Evolutionary conservation across 2,329 filamentous ascomycete species (phyloP), one percentile per base, ranked within the genome.

Genomic region (Torrubiellomyces zombiae): DNA sequence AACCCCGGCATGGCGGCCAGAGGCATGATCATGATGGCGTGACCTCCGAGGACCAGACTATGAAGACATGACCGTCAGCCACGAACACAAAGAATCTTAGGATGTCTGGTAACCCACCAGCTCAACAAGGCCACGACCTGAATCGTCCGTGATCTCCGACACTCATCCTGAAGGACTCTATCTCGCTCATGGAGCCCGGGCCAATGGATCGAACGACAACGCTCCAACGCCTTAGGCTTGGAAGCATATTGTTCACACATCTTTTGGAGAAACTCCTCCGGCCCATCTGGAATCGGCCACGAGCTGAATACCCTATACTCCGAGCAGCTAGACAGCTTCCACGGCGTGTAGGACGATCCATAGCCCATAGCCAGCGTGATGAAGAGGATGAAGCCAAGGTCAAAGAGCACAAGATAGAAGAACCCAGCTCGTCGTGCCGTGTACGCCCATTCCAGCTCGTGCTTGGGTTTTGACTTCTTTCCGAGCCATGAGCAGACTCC

Each of bases 341-440:
- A 28, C 17, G 23, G 16, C 8, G 23, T 25, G 16, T n/a, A 25
- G 5, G 7, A 7, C 9, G 14, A 11, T 10, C 23, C 23, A 17
- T 17, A 25, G 6, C 11, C 23, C 6, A 25, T 23, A 4, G 23
- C 29, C 5, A 17, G 14, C 5, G 24, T 9, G 8, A 31, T 11
- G 11, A 12, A 17, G 7, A n/a, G 17, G n/a, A 28, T 10, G 14
- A 31, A 31, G 16, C n/a, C 18, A 4, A 24, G 13, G 13, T 31
- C 26, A 4, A 28, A 13, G 17, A 24, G 6, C 12, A 28, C 13
- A 6, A 28, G n/a, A 26, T 31, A 33, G 23, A 33, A 27, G 23
- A 25, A 21, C 23, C 14, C 9, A 8, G 18, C 25, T 11, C 12
- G 11, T 4, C 16, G 20, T 7, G 16, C 14, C 9, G 21, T 12